A percentile compares a stretch with the other conserved stretches of the same genome.
Evolutionary conservation across 129 eudicot genomes (phyloP).

Genomic region (Gnaphalium uliginosum): DNA sequence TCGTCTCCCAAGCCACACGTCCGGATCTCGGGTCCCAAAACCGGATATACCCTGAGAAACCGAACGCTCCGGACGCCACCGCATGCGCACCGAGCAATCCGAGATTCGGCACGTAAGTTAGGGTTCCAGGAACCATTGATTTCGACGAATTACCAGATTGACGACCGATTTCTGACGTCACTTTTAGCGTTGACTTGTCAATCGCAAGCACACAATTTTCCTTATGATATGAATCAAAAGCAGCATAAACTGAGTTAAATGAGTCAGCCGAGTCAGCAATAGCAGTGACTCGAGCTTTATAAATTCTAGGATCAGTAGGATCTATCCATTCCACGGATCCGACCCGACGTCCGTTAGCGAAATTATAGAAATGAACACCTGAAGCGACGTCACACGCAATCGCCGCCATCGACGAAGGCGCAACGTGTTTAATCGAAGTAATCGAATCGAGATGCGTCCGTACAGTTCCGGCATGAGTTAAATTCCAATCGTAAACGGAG

Average conservation of each 20-base stretch:
- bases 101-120: conserved; percentile 44
- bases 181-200: conserved; percentile 53
- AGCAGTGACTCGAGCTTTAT: conserved; percentile 69
- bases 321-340: conserved; percentile 74
- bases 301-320: conserved; percentile 65
- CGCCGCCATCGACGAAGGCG: conserved; percentile 49
- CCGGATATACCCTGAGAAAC: conserved; percentile 76
- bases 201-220: conserved; percentile 71
- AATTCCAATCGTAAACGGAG: conserved; percentile 59
- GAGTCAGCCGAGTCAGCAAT: conserved; percentile 44
- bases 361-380: conserved; percentile 63
- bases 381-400: conserved; percentile 49
- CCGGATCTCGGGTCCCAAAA: conserved; percentile 72
- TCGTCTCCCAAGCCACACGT: conserved; percentile 77
- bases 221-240: conserved; percentile 63
- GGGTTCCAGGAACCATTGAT: conserved; percentile 49
- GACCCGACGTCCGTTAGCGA: conserved; percentile 46
- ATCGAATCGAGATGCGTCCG: conserved; percentile 75
- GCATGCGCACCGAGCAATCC: conserved; percentile 54
- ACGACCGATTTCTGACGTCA: conserved; percentile 60
- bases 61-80: conserved; percentile 78
- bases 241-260: conserved; percentile 50
- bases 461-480: conserved; percentile 50
- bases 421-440: conserved; percentile 41
- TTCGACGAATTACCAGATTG: conserved; percentile 69